A percentile compares a stretch with the other conserved stretches of the same genome.
Evolutionary conservation across 202 grass and related monocot genomes (phyloP).

Genomic region (Zoysia matrella): DNA sequence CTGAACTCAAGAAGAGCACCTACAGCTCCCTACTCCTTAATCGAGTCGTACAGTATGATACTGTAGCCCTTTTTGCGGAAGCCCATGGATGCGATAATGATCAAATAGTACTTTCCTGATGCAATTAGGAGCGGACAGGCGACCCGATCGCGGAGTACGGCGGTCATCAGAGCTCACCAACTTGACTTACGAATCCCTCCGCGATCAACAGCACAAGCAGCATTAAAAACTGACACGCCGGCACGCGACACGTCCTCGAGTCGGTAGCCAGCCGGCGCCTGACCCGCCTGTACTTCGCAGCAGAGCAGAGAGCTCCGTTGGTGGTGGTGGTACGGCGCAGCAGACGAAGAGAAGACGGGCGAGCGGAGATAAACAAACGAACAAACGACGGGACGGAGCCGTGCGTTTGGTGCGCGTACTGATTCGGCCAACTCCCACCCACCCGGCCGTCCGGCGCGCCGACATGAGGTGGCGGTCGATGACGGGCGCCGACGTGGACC

Average conservation of each 20-base stretch:
- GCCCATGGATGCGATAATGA: slow-evolving; percentile 1
- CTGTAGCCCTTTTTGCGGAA: no score
- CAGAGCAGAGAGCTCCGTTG: not conserved
- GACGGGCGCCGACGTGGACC: slow-evolving; percentile 48
- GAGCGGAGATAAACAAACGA: no score
- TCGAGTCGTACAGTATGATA: no score
- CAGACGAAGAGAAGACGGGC: not conserved
- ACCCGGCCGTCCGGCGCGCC: slow-evolving; percentile 11
- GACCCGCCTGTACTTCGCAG: not conserved
- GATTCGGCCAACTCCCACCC: slow-evolving; percentile 25
- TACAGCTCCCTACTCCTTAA: no score
- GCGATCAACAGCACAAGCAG: not conserved
- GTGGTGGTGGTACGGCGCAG: not conserved
- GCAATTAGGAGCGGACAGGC: slow-evolving; percentile 11
- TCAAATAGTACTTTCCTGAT: not conserved
- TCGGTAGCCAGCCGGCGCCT: not conserved
- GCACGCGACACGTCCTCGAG: not conserved
- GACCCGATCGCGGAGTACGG: slow-evolving; percentile 12
- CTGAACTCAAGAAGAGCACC: no score
- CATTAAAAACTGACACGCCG: slow-evolving; percentile 11
- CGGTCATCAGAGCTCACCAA: not conserved
- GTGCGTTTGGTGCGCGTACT: slow-evolving; percentile 39
- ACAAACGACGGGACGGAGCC: not conserved
- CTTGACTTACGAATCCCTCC: not conserved
- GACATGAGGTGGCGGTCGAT: slow-evolving; percentile 16